Base-by-base conservation (phyloP, 352 stramenopile genomes). In the Globisporangium radiosum region DNA sequence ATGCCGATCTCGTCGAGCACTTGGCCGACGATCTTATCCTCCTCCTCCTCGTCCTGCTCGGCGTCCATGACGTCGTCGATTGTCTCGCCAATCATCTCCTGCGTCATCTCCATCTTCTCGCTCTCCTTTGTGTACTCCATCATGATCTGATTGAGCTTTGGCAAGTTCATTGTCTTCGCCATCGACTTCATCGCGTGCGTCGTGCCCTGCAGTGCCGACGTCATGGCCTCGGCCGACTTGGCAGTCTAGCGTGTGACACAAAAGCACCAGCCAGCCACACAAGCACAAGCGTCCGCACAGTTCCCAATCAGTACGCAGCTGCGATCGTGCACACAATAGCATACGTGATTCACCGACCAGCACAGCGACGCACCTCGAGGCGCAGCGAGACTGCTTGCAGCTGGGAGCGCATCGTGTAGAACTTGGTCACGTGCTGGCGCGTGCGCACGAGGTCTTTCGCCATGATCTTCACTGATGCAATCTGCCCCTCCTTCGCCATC, bases 1-100 rank as follows among this genome's bases (percentile, higher is more conserved):
- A 98, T 95, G 48, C 95, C 95, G 69, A 99, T 98, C 71, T 99
- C 96, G 76, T 98, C 95, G 47, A 99, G 72, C n/a, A 99, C 94
- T 71, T 98, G 94, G 45, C 78, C 88, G 17, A 99, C 95, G 67
- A 99, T 97, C 64, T 92, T 87, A 47, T 98, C 95, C 72, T 98
- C 92, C 66, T 98, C 94, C 62, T 98, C 95, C 65, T 97, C 94
- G 70, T 97, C 91, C 57, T 92, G 87, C 55, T 98, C 94, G 52
- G 92, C 87, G 45, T 96, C 94, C 76, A 99, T 93, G 52, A 96
- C 94, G 81, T 98, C 95, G 71, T 99, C 97, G 51, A 99, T 96
- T 4, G 94, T 96, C 66, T 99, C 97, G 45, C 95, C 94, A 65
- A 99, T 95, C 69, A 98, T 98, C 78, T 99, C 97, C 72, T 98